Base-by-base conservation (phyloP, 2,329 filamentous ascomycete genomes). In the Fusarium sp. region DNA sequence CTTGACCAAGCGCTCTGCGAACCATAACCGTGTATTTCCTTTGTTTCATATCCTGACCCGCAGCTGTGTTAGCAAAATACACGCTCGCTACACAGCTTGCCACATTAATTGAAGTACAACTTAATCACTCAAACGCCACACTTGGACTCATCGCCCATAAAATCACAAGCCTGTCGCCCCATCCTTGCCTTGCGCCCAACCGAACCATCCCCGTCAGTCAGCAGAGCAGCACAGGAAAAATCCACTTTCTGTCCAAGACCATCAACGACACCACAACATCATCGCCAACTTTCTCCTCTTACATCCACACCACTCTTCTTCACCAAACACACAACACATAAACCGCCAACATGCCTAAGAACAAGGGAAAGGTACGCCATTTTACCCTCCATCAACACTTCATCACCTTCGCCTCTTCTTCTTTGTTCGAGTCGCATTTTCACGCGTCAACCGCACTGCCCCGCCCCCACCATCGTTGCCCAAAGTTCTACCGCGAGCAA, bases 301-400 rank as follows among this genome's bases (percentile, higher is more conserved):
- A 28, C 48, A 46, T 43, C 57, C 45, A 56, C 54, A 45, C 35
- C 35, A 46, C 32, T 43, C 54, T 54, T 44, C 39, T 44, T 39
- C 44, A 59, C 39, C 55, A 57, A 57, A 59, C 37, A 55, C 46
- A 56, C 41, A 53, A 40, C 48, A 10, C 11, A 51, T 32, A 65
- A 56, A 51, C 52, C 44, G 68, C 62, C 78, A 90, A 83, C 67
- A 97, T 97, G 94, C 94, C 94, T 78, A 97, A 97, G 93, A 97
- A 97, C 83, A 97, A 97, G 90, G 94, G 94, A 94, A 97, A 97
- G 86, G 94, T 97, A 86, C 54, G 50, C 19, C 79, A 87, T 44
- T 43, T 19, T 15, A 57, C 39, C 62, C 17, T 17, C 46, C 28
- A 58, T 52, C 7, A 15, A 11, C 6, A 41, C 15, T 13, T 52